A percentile compares a stretch with the other conserved stretches of the same genome.
These are phyloP conservation scores for Dentipellis fragilis DNA, from an alignment of 768 basidiomycete genomes.

Conservation along the genomic window DNA sequence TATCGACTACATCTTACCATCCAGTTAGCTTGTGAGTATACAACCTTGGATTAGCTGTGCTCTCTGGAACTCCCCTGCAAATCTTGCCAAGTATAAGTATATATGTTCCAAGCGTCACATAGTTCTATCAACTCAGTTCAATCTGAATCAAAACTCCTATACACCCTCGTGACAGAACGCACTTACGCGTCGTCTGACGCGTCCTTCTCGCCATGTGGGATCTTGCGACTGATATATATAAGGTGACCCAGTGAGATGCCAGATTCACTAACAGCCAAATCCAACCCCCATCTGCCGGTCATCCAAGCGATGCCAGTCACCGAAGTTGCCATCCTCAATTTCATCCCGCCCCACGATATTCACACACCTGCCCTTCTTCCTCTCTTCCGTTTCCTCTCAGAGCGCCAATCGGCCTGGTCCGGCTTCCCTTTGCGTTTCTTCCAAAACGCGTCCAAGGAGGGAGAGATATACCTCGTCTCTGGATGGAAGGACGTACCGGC, in stretches of 20 bases:
- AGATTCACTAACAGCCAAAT: neutral
- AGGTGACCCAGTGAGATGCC: neutral
- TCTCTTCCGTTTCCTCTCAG: neutral
- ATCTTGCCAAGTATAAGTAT: too few relatives aligned
- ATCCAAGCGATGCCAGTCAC: neutral
- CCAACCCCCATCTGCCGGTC: neutral
- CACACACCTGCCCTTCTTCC: neutral
- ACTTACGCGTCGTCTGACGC: neutral
- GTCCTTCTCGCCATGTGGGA: neutral
- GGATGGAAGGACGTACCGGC: slow-evolving; percentile 34
- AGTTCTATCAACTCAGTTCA: too few relatives aligned
- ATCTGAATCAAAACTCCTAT: too few relatives aligned
- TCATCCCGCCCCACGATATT: neutral
- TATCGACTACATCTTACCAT: too few relatives aligned
- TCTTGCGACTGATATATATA: too few relatives aligned
- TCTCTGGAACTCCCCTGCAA: too few relatives aligned
- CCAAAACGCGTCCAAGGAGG: slow-evolving; percentile 8
- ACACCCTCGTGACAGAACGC: too few relatives aligned
- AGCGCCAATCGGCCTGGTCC: neutral
- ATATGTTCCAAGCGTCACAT: too few relatives aligned
- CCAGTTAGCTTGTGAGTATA: too few relatives aligned
- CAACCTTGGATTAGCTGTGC: too few relatives aligned
- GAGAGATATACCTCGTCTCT: slow-evolving; percentile 28
- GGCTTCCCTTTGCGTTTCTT: neutral
- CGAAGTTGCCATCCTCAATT: neutral